Base-by-base conservation (phyloP, 495 filamentous ascomycete genomes). In the Cercophora newfieldiana region DNA sequence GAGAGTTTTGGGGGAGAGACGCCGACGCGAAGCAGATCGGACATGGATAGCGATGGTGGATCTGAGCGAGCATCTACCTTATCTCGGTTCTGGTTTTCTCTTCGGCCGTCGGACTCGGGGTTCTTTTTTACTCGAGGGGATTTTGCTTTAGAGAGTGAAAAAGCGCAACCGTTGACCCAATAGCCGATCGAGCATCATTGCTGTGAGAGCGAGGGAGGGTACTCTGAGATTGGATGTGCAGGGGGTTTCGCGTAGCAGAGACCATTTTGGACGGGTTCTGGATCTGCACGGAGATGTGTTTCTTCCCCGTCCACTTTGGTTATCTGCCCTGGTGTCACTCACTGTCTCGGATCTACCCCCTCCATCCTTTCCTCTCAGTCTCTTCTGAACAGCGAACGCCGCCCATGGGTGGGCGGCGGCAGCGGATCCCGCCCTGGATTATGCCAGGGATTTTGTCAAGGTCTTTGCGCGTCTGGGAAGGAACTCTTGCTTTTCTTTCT, bases 31-130 rank as follows among this genome's bases (percentile, higher is more conserved):
- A 16, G 50, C 5, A 28, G 37, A 53, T 18, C 5, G n/a, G 19
- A 14, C n/a, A 48, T 22, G 21, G 60, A 31, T 29, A 63, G 31
- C 30, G 16, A 28, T 14, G 24, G 44, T 57, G 18, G 18, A 55
- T 53, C 55, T 54, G 61, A 44, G 21, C 61, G 33, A 50, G 29
- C 37, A 63, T 63, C 30, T 67, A 67, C 60, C 60, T 24, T 37
- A 18, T n/a, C 58, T 25, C 50, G 49, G 29, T 55, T 63, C 37
- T 54, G 31, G 57, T 66, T 62, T 67, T 51, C 44, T 7, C 51
- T 67, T 31, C 58, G 31, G 50, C 54, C 62, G 31, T 57, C 29
- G 65, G 25, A 18, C 28, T 14, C 29, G 28, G 19, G 61, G 37
- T 51, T 21, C 33, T 61, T 63, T 28, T 55, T 55, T 55, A 30